phyloP scores from a whole-genome alignment of 805 yeast species.

The Kurtzmaniella cleridarum region DNA sequence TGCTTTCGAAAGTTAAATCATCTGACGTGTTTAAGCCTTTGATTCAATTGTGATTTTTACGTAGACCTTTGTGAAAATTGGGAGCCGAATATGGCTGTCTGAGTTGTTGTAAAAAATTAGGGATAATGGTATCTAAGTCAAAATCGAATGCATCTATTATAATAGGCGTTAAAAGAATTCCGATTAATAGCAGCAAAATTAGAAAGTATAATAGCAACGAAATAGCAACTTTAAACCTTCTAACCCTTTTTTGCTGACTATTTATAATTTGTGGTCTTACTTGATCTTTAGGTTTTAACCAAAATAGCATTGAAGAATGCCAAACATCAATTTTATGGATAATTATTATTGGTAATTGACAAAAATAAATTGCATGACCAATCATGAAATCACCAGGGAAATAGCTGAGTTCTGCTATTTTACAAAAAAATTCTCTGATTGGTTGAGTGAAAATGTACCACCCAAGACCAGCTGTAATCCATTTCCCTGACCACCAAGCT shows the following conservation, averaged over 20 bases:
- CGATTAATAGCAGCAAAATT: slow-evolving; percentile 18
- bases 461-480: slow-evolving; percentile 61
- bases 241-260: slow-evolving; percentile 35
- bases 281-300: slow-evolving; percentile 58
- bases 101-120: slow-evolving; percentile 25
- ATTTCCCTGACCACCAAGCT: slow-evolving; percentile 64
- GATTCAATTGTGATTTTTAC: slow-evolving; percentile 10
- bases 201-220: slow-evolving; percentile 32
- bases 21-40: slow-evolving; percentile 5
- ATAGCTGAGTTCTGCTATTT: slow-evolving; percentile 59
- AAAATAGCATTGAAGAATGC: slow-evolving; percentile 63
- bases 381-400: slow-evolving; percentile 61
- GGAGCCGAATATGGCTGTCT: slow-evolving; percentile 40
- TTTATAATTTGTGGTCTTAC: slow-evolving; percentile 43
- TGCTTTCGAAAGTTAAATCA: slow-evolving; percentile 4
- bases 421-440: slow-evolving; percentile 56
- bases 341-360: slow-evolving; percentile 56
- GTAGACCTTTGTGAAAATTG: slow-evolving; percentile 31
- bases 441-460: slow-evolving; percentile 61
- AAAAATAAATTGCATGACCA: slow-evolving; percentile 52
- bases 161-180: slow-evolving; percentile 36
- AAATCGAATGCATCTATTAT: slow-evolving; percentile 26
- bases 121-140: slow-evolving; percentile 37
- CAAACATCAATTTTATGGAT: slow-evolving; percentile 60
- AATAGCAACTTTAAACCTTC: slow-evolving; percentile 26